Percentiles rank a stretch among this genome's conserved stretches.
Conservation (phyloP, 169 alveolate species). For the Plasmodium ovale region DNA sequence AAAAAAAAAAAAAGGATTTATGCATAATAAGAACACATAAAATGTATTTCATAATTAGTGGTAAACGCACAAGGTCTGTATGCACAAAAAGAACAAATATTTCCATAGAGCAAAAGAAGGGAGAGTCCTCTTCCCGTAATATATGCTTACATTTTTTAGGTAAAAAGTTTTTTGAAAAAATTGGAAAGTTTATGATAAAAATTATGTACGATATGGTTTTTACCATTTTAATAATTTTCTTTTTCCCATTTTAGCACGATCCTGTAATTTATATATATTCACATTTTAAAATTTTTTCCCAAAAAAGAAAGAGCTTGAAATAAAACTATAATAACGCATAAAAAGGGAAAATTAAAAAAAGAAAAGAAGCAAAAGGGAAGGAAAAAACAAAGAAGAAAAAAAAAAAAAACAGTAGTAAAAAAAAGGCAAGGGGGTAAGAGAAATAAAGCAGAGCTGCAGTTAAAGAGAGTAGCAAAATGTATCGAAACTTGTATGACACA, state of each 20-base stretch:
- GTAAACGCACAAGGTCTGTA: no score
- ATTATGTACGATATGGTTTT: neutral
- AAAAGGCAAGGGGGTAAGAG: neutral
- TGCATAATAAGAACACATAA: neutral
- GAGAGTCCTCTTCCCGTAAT: neutral
- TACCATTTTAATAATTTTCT: neutral
- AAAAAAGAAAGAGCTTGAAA: neutral
- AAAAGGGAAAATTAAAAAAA: neutral
- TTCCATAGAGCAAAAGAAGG: neutral
- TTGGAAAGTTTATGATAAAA: neutral
- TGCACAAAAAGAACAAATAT: neutral
- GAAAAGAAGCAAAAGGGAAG: neutral
- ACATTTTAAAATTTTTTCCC: neutral
- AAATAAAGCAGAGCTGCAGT: neutral
- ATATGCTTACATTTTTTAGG: neutral
- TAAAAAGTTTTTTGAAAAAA: slow-evolving; percentile 11
- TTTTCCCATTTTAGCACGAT: neutral
- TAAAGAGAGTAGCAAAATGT: slow-evolving; percentile 82
- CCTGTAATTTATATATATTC: neutral
- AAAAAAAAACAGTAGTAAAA: neutral
- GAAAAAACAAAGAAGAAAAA: neutral
- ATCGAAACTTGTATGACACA: slow-evolving; percentile 94
- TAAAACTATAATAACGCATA: neutral
- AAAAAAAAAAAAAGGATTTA: no score
- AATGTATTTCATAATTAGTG: no score